Percentiles rank a stretch among this genome's conserved stretches.
phyloP scores from a whole-genome alignment of 2,329 filamentous ascomycete genomes.

The Fusarium decemcellulare region DNA sequence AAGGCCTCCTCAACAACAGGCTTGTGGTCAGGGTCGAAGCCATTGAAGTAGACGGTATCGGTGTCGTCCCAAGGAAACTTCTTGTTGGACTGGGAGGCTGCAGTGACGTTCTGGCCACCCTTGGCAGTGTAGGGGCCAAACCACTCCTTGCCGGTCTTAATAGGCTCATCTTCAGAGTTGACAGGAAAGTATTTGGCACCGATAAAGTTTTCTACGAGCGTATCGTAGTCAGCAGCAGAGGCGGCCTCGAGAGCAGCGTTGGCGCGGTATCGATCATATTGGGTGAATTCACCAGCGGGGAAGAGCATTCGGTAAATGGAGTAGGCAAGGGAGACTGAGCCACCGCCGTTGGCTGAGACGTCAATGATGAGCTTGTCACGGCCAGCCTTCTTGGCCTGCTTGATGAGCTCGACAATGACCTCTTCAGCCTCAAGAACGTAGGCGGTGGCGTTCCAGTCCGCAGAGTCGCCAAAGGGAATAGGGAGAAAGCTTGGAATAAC shows the following conservation, averaged over 20 bases:
- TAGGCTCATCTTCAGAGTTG: conserved; percentile 14
- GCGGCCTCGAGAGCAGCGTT: conserved; percentile 37
- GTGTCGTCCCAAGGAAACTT: conserved; percentile 21
- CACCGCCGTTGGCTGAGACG: conserved; percentile 42
- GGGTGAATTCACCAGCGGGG: conserved; percentile 35
- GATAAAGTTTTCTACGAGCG: conserved; percentile 10
- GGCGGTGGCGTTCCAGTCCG: conserved; percentile 6
- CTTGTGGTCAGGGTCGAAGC: conserved; percentile 30
- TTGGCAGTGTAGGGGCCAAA: conserved; percentile 41
- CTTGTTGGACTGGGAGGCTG: conserved; percentile 36
- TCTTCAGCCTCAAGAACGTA: conserved; percentile 38
- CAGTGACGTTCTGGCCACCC: conserved; percentile 39
- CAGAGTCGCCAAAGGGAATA: neutral
- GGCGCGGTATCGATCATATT: conserved; percentile 41
- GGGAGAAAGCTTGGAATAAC: conserved; percentile 38
- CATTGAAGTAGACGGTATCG: conserved; percentile 36
- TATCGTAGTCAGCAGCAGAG: conserved; percentile 35
- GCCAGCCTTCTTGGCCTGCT: conserved; percentile 31
- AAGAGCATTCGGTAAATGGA: conserved; percentile 42
- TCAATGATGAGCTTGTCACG: conserved; percentile 46
- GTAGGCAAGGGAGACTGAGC: conserved; percentile 38
- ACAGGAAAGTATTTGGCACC: conserved; percentile 25
- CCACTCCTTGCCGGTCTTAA: conserved; percentile 39
- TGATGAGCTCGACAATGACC: conserved; percentile 37
- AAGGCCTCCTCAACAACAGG: conserved; percentile 31